These are phyloP conservation scores for Elsinoe fawcettii DNA, from an alignment of 2,329 filamentous ascomycete species.

Conservation along the genomic window DNA sequence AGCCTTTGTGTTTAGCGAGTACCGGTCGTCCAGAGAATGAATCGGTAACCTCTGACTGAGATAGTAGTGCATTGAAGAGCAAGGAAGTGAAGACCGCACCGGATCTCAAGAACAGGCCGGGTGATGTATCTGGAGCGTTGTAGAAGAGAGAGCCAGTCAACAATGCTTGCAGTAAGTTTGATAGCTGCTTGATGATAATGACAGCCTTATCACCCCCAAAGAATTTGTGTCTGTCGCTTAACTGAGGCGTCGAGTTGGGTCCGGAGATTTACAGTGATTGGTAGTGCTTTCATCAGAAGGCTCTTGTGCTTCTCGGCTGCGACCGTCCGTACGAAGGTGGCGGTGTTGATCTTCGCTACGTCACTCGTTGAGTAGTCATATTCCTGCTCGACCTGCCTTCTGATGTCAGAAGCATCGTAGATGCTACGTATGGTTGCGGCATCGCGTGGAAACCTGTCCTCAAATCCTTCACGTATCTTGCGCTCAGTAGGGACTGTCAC, in stretches of 20 bases:
- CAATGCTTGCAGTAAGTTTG: slow-evolving; percentile 52
- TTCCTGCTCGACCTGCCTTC: too few relatives aligned
- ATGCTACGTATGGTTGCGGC: too few relatives aligned
- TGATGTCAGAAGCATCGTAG: too few relatives aligned
- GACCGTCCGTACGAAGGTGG: too few relatives aligned
- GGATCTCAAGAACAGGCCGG: slow-evolving; percentile 56
- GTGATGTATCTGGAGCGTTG: slow-evolving; percentile 49
- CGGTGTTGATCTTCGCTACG: too few relatives aligned
- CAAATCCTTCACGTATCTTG: too few relatives aligned
- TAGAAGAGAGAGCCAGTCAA: slow-evolving; percentile 63
- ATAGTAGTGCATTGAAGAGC: slow-evolving; percentile 53
- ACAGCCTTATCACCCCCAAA: slow-evolving; percentile 59
- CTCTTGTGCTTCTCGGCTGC: too few relatives aligned
- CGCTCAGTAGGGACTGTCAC: slow-evolving; percentile 40
- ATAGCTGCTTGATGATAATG: slow-evolving; percentile 54
- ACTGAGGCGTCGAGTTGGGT: slow-evolving; percentile 52
- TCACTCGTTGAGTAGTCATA: too few relatives aligned
- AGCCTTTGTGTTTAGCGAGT: slow-evolving; percentile 38
- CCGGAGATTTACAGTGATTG: slow-evolving; percentile 48
- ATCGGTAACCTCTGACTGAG: slow-evolving; percentile 59
- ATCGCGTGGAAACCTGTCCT: too few relatives aligned
- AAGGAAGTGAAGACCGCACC: slow-evolving; percentile 59
- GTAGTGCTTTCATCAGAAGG: slow-evolving; percentile 45
- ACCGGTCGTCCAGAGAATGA: slow-evolving; percentile 40
- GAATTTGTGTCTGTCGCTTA: slow-evolving; percentile 55